These are phyloP conservation scores for Curvularia verruculosa DNA, from an alignment of 2,329 filamentous ascomycete genomes.

Conservation along the genomic window DNA sequence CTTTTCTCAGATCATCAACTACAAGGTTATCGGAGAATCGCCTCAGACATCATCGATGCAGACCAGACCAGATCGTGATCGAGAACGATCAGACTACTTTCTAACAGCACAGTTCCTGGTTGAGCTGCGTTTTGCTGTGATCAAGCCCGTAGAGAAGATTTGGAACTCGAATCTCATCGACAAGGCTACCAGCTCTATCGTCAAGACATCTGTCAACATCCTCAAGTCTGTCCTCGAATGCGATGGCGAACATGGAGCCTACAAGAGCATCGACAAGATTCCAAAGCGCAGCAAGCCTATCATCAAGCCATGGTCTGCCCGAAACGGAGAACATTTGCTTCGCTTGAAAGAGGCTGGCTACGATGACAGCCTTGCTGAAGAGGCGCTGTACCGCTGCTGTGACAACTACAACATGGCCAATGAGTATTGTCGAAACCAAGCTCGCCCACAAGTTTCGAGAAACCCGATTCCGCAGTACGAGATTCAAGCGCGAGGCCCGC, in stretches of 20 bases:
- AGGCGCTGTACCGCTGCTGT: constrained; percentile 83
- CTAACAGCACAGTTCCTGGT: constrained; percentile 78
- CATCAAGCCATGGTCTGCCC: constrained; percentile 60
- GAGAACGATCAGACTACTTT: constrained; percentile 66
- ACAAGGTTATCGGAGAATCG: constrained; percentile 82
- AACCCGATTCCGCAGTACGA: constrained; percentile 68
- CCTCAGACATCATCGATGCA: constrained; percentile 64
- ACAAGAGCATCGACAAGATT: constrained; percentile 66
- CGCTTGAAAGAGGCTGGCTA: constrained; percentile 56
- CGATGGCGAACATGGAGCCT: constrained; percentile 74
- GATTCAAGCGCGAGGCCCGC: constrained; percentile 36
- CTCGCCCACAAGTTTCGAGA: constrained; percentile 63
- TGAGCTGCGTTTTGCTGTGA: constrained; percentile 79
- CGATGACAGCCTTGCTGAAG: constrained; percentile 69
- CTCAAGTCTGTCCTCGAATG: constrained; percentile 77
- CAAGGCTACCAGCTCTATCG: constrained; percentile 75
- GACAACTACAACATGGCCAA: constrained; percentile 65
- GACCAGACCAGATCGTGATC: constrained; percentile 59
- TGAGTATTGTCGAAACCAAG: constrained; percentile 76
- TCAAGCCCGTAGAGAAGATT: constrained; percentile 76
- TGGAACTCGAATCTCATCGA: constrained; percentile 89
- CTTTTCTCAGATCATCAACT: constrained; percentile 75
- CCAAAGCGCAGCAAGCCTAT: constrained; percentile 54
- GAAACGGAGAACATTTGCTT: constrained; percentile 52
- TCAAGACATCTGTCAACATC: constrained; percentile 82